Evolutionary conservation across 1,139 yeast species (phyloP).

Genomic region (Hansenula lynferdii): DNA sequence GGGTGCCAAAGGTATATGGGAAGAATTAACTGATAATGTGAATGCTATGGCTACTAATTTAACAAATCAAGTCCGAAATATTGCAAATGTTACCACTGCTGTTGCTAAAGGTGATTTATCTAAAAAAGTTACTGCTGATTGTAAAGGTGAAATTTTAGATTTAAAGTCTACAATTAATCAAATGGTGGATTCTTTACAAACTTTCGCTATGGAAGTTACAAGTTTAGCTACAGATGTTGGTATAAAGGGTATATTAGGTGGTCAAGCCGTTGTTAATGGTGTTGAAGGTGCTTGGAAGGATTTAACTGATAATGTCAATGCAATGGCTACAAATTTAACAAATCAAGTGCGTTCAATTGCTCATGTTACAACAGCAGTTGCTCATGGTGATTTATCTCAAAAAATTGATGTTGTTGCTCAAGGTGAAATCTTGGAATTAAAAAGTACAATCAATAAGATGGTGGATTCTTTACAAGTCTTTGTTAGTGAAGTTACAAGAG

Average conservation of each 20-base stretch:
- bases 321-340: constrained; percentile 86
- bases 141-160: constrained; percentile 91
- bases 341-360: constrained; percentile 89
- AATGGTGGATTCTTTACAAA: constrained; percentile 88
- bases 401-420: constrained; percentile 88
- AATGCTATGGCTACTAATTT: constrained; percentile 90
- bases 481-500: constrained; percentile 85
- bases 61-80: constrained; percentile 88
- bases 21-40: constrained; percentile 84
- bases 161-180: constrained; percentile 85
- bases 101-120: constrained; percentile 93
- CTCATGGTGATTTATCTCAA: constrained; percentile 85
- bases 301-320: constrained; percentile 81
- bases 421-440: constrained; percentile 80
- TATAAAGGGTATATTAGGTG: constrained; percentile 84
- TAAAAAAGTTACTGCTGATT: constrained; percentile 83
- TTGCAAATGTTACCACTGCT: constrained; percentile 89
- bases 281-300: constrained; percentile 96
- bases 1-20: constrained; percentile 90
- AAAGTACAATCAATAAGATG: constrained; percentile 80
- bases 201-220: constrained; percentile 86
- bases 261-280: constrained; percentile 88
- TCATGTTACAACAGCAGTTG: constrained; percentile 88
- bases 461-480: constrained; percentile 86
- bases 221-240: constrained; percentile 87